These are phyloP conservation scores for Hirsutella minnesotensis DNA, from an alignment of 2,329 filamentous ascomycete genomes.

Conservation along the genomic window DNA sequence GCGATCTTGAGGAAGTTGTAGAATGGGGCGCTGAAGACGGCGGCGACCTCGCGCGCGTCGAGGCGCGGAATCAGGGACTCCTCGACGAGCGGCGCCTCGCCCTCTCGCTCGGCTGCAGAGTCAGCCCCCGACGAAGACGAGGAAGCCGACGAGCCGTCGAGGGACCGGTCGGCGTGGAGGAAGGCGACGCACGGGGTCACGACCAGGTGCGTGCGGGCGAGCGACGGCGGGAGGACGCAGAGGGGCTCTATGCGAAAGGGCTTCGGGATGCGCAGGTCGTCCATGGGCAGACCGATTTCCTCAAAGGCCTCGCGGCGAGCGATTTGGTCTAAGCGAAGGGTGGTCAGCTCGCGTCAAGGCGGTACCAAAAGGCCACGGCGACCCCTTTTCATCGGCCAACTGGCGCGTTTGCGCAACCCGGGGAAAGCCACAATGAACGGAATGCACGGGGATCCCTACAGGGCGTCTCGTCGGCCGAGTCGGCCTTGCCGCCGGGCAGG, in stretches of 20 bases:
- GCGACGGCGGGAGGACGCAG: conserved; percentile 66
- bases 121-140: neutral
- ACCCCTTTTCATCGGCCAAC: neutral
- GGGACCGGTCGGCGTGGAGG: conserved; percentile 48
- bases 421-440: too few relatives aligned
- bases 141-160: conserved; percentile 1
- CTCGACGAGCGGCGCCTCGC: conserved; percentile 39
- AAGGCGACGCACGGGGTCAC: conserved; percentile 71
- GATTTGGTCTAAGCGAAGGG: conserved; percentile 56
- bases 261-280: conserved; percentile 54
- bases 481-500: conserved; percentile 68
- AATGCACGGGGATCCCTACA: too few relatives aligned
- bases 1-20: conserved; percentile 60
- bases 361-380: too few relatives aligned
- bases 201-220: conserved; percentile 61
- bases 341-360: too few relatives aligned
- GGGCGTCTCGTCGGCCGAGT: conserved; percentile 44
- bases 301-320: conserved; percentile 84
- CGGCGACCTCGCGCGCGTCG: conserved; percentile 83
- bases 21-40: conserved; percentile 85
- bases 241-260: conserved; percentile 82
- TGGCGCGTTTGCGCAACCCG: too few relatives aligned
- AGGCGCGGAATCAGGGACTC: conserved; percentile 66
- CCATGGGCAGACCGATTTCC: conserved; percentile 78
- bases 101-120: too few relatives aligned